These are phyloP conservation scores for Euryodendron excelsum DNA, from an alignment of 148 eudicot genomes.

Conservation along the genomic window DNA sequence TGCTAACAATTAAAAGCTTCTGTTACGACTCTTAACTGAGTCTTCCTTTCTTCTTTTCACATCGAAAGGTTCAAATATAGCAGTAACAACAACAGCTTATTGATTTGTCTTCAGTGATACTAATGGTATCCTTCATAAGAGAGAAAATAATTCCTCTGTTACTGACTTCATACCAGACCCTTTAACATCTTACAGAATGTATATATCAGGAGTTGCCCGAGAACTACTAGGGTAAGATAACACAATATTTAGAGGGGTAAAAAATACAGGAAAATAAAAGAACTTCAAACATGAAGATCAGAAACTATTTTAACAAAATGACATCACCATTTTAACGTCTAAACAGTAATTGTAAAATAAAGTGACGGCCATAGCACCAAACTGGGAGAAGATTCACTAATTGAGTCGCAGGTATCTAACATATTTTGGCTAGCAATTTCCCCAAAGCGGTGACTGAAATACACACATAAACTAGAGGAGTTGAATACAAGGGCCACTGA, in stretches of 20 bases:
- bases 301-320: background rate
- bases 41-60: too few relatives aligned
- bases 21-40: too few relatives aligned
- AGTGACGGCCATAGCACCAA: background rate
- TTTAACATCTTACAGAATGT: background rate
- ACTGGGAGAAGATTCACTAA: background rate
- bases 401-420: background rate
- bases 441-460: background rate
- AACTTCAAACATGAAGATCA: background rate
- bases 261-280: background rate
- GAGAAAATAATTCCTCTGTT: background rate
- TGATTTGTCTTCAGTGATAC: background rate
- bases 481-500: background rate
- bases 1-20: background rate
- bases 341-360: background rate
- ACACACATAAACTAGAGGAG: background rate
- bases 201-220: background rate
- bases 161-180: background rate
- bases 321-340: background rate
- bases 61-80: background rate
- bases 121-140: background rate
- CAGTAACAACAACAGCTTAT: background rate
- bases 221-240: background rate
- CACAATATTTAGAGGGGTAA: too few relatives aligned
- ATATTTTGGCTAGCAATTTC: background rate